phyloP scores from a whole-genome alignment of 2,329 filamentous ascomycete genomes.

The Claviceps cyperi region DNA sequence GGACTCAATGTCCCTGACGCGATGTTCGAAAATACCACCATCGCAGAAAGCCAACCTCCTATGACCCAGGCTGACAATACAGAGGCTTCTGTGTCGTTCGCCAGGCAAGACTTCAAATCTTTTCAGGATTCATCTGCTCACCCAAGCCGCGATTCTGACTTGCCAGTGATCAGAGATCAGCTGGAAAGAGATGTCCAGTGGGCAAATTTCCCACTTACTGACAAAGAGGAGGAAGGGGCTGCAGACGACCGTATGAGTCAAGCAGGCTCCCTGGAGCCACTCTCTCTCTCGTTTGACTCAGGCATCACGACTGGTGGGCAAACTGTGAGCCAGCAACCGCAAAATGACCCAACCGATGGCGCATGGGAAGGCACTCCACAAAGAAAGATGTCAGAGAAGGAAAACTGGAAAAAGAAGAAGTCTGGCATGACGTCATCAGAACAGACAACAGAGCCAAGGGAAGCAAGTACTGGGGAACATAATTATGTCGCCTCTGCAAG shows the following conservation, averaged over 20 bases:
- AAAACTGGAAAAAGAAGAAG: constrained; percentile 12
- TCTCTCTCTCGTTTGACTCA: background rate
- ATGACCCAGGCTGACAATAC: background rate
- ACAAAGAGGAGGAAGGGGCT: constrained; percentile 11
- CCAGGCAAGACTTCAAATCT: background rate
- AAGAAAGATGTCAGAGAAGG: constrained; percentile 14
- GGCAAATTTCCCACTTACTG: constrained; percentile 1
- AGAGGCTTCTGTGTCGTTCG: constrained; percentile 1
- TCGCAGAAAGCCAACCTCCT: background rate
- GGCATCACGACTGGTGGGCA: background rate
- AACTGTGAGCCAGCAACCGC: background rate
- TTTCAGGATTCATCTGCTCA: background rate
- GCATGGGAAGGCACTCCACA: constrained; percentile 1
- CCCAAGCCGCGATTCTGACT: constrained; percentile 1
- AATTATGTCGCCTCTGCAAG: background rate
- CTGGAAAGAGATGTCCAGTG: constrained; percentile 7
- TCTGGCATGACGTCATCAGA: background rate
- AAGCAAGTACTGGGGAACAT: background rate
- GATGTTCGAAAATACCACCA: background rate
- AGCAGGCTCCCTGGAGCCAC: constrained; percentile 1
- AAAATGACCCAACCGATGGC: background rate
- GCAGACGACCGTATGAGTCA: constrained; percentile 8
- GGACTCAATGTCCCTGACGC: background rate
- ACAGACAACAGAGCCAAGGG: background rate
- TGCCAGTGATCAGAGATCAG: constrained; percentile 2